Evolutionary conservation across 2,329 filamentous ascomycete species (phyloP), one percentile per base, ranked within the genome.

Genomic region (Rosellinia necatrix): DNA sequence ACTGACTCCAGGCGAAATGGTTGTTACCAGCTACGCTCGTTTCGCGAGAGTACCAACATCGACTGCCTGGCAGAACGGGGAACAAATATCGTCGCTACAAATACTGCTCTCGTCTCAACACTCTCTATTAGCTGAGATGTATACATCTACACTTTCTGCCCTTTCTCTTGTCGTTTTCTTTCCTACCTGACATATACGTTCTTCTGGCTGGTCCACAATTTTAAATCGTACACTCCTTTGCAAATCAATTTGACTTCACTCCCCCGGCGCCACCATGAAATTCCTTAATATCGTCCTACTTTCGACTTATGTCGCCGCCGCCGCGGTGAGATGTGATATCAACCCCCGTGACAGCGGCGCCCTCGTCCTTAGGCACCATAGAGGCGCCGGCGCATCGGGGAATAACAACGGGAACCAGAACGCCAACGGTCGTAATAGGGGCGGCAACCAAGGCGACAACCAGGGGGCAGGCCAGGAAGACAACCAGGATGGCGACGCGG

Each of bases 251-350:
- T n/a, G n/a, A n/a, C n/a, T n/a, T n/a, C n/a, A n/a, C n/a, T n/a
- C n/a, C n/a, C n/a, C n/a, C n/a, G n/a, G n/a, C n/a, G n/a, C 10
- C 53, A 61, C 12, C 34, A 67, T 66, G 61, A 65, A 63, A 59
- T 61, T 67, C 60, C 35, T 58, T 32, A 56, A 62, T 40, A 48
- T 67, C 37, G 30, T 66, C 15, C 37, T 60, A n/a, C 47, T 68
- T 7, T 59, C 58, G 27, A 50, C 64, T 21, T 47, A 61, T 19
- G 56, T 52, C 13, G 53, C 60, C 8, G 65, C 61, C n/a, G 41
- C 53, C 13, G 63, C 60, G 29, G 47, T 65, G 42, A 44, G 25
- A 10, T 25, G 19, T 9, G 63, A 61, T 30, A 52, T 58, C 24
- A 49, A 38, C 10, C 29, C 21, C 34, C 35, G 25, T 6, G 30